phyloP scores from a whole-genome alignment of 225 moss, liverwort and hornwort species.

The Anthoceros angustus region DNA sequence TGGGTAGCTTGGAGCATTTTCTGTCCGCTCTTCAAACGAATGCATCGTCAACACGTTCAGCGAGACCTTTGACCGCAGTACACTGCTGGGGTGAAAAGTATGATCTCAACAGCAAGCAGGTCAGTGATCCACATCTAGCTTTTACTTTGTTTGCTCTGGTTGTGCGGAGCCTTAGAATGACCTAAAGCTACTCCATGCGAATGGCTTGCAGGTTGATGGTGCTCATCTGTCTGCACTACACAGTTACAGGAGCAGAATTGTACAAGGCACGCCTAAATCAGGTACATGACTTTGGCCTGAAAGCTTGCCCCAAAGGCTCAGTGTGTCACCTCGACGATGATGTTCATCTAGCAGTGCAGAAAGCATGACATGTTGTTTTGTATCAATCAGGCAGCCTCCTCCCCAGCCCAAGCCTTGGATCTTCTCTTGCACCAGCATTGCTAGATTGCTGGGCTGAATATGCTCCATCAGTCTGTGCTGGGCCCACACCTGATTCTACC shows the following conservation, averaged over 20 bases:
- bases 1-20: slow-evolving; percentile 58
- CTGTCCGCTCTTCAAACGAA: slow-evolving; percentile 39
- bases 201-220: not conserved
- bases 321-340: no score
- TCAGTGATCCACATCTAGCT: not conserved
- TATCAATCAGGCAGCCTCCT: slow-evolving; percentile 33
- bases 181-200: no score
- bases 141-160: not conserved
- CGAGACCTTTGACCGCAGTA: slow-evolving; percentile 19
- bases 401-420: slow-evolving; percentile 23
- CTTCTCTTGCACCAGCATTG: slow-evolving; percentile 60
- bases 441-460: slow-evolving; percentile 95
- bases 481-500: slow-evolving; percentile 57
- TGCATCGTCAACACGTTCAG: slow-evolving; percentile 16
- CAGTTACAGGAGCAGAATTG: not conserved
- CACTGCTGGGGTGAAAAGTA: slow-evolving; percentile 43
- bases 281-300: not conserved
- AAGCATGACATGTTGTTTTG: not conserved
- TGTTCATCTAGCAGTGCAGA: no score
- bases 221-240: not conserved
- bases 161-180: no score
- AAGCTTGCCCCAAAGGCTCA: no score
- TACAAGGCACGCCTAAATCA: not conserved
- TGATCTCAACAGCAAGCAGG: slow-evolving; percentile 5
- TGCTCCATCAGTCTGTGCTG: slow-evolving; percentile 63